Base-by-base conservation (phyloP, 305 asterid genomes). In the Fraxinus ornus region DNA sequence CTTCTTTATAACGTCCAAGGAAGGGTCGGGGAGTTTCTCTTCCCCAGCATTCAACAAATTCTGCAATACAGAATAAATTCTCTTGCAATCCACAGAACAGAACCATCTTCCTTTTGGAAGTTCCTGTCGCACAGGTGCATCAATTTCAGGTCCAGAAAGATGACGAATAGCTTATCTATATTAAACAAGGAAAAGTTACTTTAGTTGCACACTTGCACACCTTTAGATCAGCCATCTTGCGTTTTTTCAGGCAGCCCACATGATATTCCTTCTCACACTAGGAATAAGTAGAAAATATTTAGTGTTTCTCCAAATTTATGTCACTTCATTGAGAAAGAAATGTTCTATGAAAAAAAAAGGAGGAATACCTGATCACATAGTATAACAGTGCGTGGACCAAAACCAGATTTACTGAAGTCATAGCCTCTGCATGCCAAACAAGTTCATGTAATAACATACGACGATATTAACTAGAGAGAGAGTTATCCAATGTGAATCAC, bases 251-350 rank as follows among this genome's bases (percentile, higher is more conserved):
- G 89, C 99, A 97, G 87, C 98, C 99, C 85, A 97, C 97, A 80
- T 97, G 99, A 90, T 93, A 97, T 86, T 94, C 99, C 88, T 88
- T 97, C 90, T 97, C 99, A 35, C 99, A 97, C 99, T 97, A 90
- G 60, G 83, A 87, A 47, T 62, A 52, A 78, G 82, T 33, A 79
- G 75, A 79, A 73, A 82, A 75, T 26, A 79, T 47, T 86, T 81
- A 87, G 9, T 70, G 71, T 76, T 28, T 84, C 72, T 78, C 76
- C 78, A 70, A 22, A 84, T 62, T 64, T 33, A 72, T 60, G 35
- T 7, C 57, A 75, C 64, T 82, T 22, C 24, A 44, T 55, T 73
- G 74, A 81, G 62, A 30, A 77, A 72, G 60, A 73, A 28, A 68
- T 81, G 47, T 62, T n/a, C 33, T 2, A 83, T 64, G 60, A 17